Evolutionary conservation across 257 asterid genomes (phyloP), one percentile per base, ranked within the genome.

Genomic region (Mentha longifolia): DNA sequence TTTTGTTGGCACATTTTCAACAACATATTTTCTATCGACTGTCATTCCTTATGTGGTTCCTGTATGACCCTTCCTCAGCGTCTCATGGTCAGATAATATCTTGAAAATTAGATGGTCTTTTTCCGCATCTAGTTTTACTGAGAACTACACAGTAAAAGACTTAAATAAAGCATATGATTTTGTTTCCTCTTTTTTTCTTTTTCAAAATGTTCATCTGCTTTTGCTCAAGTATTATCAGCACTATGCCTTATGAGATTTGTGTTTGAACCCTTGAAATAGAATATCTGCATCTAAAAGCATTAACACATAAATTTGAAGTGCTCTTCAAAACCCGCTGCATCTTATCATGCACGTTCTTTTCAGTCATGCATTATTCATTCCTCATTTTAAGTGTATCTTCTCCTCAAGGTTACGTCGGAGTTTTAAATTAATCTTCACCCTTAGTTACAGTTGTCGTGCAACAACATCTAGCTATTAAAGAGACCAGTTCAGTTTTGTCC

Each of bases 201-300:
- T 6, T 57, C 28, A 51, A 68, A 45, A 68, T 73, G 74, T 64
- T 75, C 22, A 57, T 68, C 70, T 68, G 58, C 74, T 60, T 16
- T 20, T 28, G 54, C 47, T 10, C 0, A 43, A 31, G 33, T 60
- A 62, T 55, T 28, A 61, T 51, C 69, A 50, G 25, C 7, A 67
- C 75, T 68, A 2, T 55, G 12, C 17, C 30, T 54, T 62, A 49
- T 15, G 19, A 52, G 54, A 51, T 33, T 33, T 39, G 41, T 7
- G 42, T 71, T 49, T 22, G 65, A 65, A 72, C 80, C 60, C 69
- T 71, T 71, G 65, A 71, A 57, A 50, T 43, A 59, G 81, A 72
- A 77, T 77, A 72, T 66, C 54, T 69, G 65, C 60, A 28, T 59
- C 74, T 77, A 45, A 55, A 30, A 65, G 20, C 42, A 65, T 19